Conservation (phyloP, 768 basidiomycete genomes). For the Harrya chromipes region DNA sequence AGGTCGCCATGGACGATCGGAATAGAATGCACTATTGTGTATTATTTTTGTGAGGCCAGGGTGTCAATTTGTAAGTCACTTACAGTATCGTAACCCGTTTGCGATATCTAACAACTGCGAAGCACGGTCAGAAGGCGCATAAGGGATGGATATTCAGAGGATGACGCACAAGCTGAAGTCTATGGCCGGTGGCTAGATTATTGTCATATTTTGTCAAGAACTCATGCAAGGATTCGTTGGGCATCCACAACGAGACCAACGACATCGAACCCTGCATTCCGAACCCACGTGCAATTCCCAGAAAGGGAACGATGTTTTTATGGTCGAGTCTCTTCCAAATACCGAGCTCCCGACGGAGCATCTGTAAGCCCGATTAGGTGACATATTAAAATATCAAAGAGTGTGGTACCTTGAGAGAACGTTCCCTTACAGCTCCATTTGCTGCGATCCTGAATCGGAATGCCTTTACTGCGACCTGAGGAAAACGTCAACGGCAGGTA, state of each 20-base stretch:
- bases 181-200: background rate
- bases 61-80: too few species aligned
- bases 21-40: too few species aligned
- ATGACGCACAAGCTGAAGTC: constrained; percentile 17
- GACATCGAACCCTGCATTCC: constrained; percentile 20
- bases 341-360: constrained; percentile 27
- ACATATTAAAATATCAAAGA: rapidly evolving
- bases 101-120: too few species aligned
- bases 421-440: background rate
- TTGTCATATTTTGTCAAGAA: constrained; percentile 12
- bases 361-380: background rate
- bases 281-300: constrained; percentile 26
- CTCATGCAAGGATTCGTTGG: constrained; percentile 21
- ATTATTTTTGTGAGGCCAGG: too few species aligned
- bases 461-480: constrained; percentile 25
- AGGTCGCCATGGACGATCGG: too few species aligned
- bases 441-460: too few species aligned
- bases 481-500: background rate
- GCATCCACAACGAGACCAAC: constrained; percentile 32
- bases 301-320: constrained; percentile 26
- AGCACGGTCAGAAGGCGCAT: background rate
- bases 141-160: too few species aligned
- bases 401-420: background rate
- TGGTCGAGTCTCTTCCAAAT: constrained; percentile 30
- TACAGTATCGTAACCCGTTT: too few species aligned